Base-by-base conservation (phyloP, 2,329 filamentous ascomycete genomes). In the Emergomyces pasteurianus region DNA sequence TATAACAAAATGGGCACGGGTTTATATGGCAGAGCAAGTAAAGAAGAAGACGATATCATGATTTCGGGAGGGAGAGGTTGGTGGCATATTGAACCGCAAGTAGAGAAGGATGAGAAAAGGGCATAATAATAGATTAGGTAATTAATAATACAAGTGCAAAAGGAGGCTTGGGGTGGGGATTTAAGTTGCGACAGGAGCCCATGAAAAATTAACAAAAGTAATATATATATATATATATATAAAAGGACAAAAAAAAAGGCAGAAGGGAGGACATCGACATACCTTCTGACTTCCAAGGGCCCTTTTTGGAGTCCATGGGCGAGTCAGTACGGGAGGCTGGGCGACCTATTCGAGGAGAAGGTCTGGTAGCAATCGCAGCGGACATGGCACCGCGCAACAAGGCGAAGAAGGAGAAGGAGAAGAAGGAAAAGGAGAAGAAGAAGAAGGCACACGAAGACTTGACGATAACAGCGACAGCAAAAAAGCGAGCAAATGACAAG, bases 241-340 rank as follows among this genome's bases (percentile, higher is more conserved):
- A 60, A 55, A 36, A 54, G 54, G 49, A 43, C 3, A 9, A 47
- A 47, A 47, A 47, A 47, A 9, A n/a, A 38, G 52, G 58, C 47
- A 55, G 47, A 50, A 40, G 38, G 36, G 57, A 46, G 46, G 38
- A 63, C 34, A 62, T 57, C 26, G 60, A 60, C 73, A 63, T 66
- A 78, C 76, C 74, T 72, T 76, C 74, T 65, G 68, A 67, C 61
- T 76, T 72, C 59, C 72, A 61, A 38, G 65, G 65, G 59, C 69
- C 69, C 64, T 74, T 77, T 66, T 76, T 77, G 60, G 71, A 68
- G 64, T 78, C 76, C 73, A 78, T 77, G 65, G 74, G 70, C 58
- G 74, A 73, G 60, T 74, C 69, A 61, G 72, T 73, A 62, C 69
- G 70, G 63, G 65, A 68, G 57, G 62, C 67, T 58, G 70, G 65